Base-by-base conservation (phyloP, 495 filamentous ascomycete genomes). In the Opeltia flavorubescens region DNA sequence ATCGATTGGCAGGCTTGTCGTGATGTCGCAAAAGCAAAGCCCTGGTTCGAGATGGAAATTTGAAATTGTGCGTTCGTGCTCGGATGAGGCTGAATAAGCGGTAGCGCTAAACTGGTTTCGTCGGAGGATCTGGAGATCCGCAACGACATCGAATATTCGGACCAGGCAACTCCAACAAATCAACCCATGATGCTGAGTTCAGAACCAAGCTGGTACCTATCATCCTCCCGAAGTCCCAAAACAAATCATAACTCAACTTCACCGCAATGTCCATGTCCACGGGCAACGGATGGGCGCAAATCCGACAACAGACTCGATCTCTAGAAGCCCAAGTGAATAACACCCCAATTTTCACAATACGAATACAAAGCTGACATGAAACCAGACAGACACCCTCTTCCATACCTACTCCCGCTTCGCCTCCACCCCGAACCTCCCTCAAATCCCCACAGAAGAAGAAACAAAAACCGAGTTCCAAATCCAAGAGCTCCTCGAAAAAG, bases 401-500 rank as follows among this genome's bases (percentile, higher is more conserved):
- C 86, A 95, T 62, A 94, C 81, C 38, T 98, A 94, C 64, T 88
- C 93, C 7, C 86, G 95, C 67, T 95, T 83, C 71, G 82, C 87
- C n/a, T 80, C 83, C 0, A 75, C 81, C 52, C 64, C 83, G 7
- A 83, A 83, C 58, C 81, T 93, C 41, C 82, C 89, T 27, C 66
- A 75, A 15, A 86, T 87, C 57, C 84, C 91, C 5, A 81, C 83
- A 50, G 81, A 89, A 52, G 88, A 95, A 56, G 89, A 98, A 63
- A 70, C 69, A 50, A 69, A 76, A 43, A 79, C 81, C 15, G 89
- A 98, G 62, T 60, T 75, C 11, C 83, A 86, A 62, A 68, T 98
- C 23, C 77, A 89, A 60, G 89, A 94, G 45, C 68, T 95, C 38
- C 75, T 96, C 36, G 77, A 89, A 59, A 78, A 77, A 65, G 83